A percentile compares a stretch with the other conserved stretches of the same genome.
phyloP scores from a whole-genome alignment of 495 filamentous ascomycete species.

The Daldinia decipiens region DNA sequence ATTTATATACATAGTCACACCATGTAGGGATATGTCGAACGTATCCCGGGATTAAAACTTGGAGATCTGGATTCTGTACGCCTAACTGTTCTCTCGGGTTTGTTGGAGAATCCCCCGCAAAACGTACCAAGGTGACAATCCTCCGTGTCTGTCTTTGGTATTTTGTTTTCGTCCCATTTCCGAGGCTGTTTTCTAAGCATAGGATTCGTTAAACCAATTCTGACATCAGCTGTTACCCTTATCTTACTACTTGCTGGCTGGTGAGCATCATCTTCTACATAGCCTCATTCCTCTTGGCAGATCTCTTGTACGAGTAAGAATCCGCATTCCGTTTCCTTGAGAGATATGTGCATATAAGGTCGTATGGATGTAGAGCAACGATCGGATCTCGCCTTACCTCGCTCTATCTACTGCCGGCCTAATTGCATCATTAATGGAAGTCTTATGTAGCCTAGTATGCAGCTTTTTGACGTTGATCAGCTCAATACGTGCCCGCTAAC shows the following conservation, averaged over 20 bases:
- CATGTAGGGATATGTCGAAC: not conserved
- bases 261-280: not conserved
- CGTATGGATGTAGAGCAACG: not conserved
- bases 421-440: not conserved
- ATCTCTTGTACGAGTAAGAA: not conserved
- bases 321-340: not conserved
- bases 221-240: not conserved
- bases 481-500: not conserved
- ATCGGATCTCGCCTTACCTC: not conserved
- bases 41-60: not conserved
- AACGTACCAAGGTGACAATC: not conserved
- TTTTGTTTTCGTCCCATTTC: not conserved
- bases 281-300: constrained; percentile 1
- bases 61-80: not conserved
- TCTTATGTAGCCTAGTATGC: not conserved
- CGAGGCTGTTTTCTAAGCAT: not conserved
- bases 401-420: not conserved
- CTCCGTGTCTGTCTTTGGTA: not conserved
- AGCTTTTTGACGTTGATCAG: not conserved
- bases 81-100: not conserved
- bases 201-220: not conserved
- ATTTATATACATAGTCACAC: not conserved
- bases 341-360: not conserved
- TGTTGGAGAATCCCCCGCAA: constrained; percentile 1
- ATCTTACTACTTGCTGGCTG: not conserved